A percentile compares a stretch with the other conserved stretches of the same genome.
Evolutionary conservation across 2,329 filamentous ascomycete genomes (phyloP).

Genomic region (Pseudocercospora macadamiae): DNA sequence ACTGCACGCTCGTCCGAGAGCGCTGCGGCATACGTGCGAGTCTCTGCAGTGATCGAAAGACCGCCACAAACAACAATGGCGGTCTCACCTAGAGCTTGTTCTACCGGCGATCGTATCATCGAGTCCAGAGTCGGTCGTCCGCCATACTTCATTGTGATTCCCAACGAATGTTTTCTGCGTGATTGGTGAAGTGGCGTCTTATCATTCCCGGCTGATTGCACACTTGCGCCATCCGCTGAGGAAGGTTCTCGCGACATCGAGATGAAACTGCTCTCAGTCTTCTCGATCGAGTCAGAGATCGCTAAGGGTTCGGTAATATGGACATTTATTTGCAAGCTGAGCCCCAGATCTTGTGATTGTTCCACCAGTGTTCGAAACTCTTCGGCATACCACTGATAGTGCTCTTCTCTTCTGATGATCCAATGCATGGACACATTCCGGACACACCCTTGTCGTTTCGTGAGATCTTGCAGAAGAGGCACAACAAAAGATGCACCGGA

Average conservation of each 20-base stretch:
- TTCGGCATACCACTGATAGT: constrained; percentile 29
- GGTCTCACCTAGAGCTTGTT: constrained; percentile 63
- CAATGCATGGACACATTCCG: constrained; percentile 33
- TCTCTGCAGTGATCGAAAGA: constrained; percentile 56
- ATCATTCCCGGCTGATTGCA: constrained; percentile 29
- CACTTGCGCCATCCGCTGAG: constrained; percentile 38
- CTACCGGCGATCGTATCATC: constrained; percentile 59
- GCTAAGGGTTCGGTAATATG: constrained; percentile 51
- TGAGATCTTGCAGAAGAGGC: constrained; percentile 60
- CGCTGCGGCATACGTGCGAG: constrained; percentile 57
- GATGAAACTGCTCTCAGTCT: constrained; percentile 31
- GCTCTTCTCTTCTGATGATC: constrained; percentile 32
- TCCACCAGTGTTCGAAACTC: constrained; percentile 20
- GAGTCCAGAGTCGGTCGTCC: constrained; percentile 57
- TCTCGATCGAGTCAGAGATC: constrained; percentile 28
- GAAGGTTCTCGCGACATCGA: constrained; percentile 27
- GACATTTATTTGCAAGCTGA: constrained; percentile 55
- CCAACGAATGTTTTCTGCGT: constrained; percentile 3
- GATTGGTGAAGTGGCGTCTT: constrained; percentile 23
- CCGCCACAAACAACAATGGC: constrained; percentile 67
- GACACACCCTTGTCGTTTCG: constrained; percentile 41
- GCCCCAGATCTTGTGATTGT: constrained; percentile 27
- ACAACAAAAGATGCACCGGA: constrained; percentile 63
- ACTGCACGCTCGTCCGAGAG: constrained; percentile 68
- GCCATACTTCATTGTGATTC: constrained; percentile 40